Percentiles rank a stretch among this genome's conserved stretches.
Evolutionary conservation across 176 grass and related monocot genomes (phyloP).

Genomic region (Pontederia crassipes): DNA sequence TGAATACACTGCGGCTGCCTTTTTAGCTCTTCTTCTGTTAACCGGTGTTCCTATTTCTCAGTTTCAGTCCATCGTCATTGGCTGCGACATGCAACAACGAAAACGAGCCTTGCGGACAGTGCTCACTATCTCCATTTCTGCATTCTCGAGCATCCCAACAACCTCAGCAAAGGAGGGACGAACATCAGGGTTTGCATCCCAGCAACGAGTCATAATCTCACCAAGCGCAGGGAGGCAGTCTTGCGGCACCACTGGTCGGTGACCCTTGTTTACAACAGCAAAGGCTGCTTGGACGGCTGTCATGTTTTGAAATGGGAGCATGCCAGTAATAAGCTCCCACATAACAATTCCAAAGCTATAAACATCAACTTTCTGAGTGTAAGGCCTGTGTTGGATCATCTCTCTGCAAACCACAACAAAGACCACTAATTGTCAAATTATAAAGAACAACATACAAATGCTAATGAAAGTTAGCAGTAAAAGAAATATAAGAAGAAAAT

Average conservation of each 20-base stretch:
- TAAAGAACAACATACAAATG: background rate
- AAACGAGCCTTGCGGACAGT: conserved; percentile 86
- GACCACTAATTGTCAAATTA: conserved; percentile 12
- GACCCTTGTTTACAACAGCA: conserved; percentile 84
- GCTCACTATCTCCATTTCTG: conserved; percentile 66
- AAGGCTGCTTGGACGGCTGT: conserved; percentile 93
- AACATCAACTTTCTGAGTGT: conserved; percentile 95
- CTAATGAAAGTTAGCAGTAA: background rate
- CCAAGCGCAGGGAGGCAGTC: conserved; percentile 71
- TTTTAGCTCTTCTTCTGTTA: background rate
- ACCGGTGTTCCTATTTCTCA: background rate
- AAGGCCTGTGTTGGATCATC: conserved; percentile 98
- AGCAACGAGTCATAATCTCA: conserved; percentile 91
- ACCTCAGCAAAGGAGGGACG: conserved; percentile 83
- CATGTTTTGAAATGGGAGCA: conserved; percentile 95
- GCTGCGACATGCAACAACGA: conserved; percentile 78
- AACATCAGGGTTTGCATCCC: conserved; percentile 80
- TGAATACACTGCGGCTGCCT: background rate
- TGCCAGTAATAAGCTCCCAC: conserved; percentile 96
- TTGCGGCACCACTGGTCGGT: conserved; percentile 67
- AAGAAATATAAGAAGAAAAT: background rate
- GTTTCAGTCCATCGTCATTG: conserved; percentile 76
- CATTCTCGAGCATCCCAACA: conserved; percentile 79
- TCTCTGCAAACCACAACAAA: conserved; percentile 44
- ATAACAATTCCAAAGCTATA: conserved; percentile 94